These are phyloP conservation scores for Raphanus hybrid DNA, from an alignment of 441 rosid genomes.

Conservation along the genomic window DNA sequence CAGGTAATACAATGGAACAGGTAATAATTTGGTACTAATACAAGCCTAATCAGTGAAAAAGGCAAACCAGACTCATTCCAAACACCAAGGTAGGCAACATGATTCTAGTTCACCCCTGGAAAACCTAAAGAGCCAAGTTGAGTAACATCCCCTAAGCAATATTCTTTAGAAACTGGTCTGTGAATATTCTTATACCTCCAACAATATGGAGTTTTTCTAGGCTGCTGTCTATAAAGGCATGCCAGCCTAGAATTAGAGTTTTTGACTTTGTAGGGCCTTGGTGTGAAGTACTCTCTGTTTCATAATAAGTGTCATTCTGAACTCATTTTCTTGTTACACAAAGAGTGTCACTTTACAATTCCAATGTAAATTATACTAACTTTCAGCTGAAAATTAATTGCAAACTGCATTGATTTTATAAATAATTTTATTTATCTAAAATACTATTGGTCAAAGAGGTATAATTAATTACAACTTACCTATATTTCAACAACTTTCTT, in stretches of 20 bases:
- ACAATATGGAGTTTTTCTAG: not conserved
- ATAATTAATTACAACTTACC: too few species aligned
- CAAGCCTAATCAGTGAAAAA: not conserved
- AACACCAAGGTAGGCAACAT: not conserved
- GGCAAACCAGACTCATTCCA: not conserved
- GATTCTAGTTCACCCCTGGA: not conserved
- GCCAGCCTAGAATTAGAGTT: not conserved
- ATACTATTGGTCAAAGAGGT: too few species aligned
- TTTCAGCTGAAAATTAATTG: too few species aligned
- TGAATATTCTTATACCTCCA: not conserved
- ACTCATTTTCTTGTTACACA: too few species aligned
- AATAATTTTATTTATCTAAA: too few species aligned
- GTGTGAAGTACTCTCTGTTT: not conserved
- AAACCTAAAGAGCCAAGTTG: not conserved
- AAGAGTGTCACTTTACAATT: too few species aligned
- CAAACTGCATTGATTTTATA: too few species aligned
- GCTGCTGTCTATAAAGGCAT: not conserved
- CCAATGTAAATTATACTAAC: too few species aligned
- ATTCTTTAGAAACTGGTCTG: not conserved
- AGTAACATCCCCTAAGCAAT: not conserved
- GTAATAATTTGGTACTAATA: not conserved
- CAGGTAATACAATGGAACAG: not conserved
- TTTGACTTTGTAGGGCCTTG: not conserved
- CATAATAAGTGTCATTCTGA: too few species aligned
- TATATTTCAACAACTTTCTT: too few species aligned